These are phyloP conservation scores for Starmera stellimalicola DNA, from an alignment of 1,139 yeast genomes.

Conservation along the genomic window DNA sequence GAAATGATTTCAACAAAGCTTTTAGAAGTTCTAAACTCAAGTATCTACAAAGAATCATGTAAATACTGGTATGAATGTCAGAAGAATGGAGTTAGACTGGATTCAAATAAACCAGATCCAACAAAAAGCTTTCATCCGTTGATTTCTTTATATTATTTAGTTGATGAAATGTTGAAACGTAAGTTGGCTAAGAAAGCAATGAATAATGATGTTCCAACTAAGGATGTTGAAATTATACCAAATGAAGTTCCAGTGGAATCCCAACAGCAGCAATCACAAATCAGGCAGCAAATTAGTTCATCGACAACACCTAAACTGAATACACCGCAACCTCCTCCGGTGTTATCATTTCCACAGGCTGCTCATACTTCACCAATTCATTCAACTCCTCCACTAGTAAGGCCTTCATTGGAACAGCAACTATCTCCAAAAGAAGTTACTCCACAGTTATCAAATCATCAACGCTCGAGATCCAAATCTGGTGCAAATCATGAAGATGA, in stretches of 20 bases:
- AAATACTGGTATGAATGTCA: slow-evolving; percentile 42
- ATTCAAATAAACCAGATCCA: slow-evolving; percentile 35
- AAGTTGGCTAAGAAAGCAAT: slow-evolving; percentile 43
- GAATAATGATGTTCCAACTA: neutral
- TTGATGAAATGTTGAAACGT: slow-evolving; percentile 71
- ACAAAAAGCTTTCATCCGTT: slow-evolving; percentile 85
- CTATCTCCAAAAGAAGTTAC: slow-evolving; percentile 13
- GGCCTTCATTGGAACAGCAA: slow-evolving; percentile 15
- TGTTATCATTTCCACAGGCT: slow-evolving; percentile 51
- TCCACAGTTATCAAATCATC: slow-evolving; percentile 13
- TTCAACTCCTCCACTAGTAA: slow-evolving; percentile 13
- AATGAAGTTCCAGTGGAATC: slow-evolving; percentile 1
- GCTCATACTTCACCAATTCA: slow-evolving; percentile 51
- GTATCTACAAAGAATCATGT: slow-evolving; percentile 57
- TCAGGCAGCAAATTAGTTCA: too few relatives aligned
- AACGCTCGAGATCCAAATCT: slow-evolving; percentile 4
- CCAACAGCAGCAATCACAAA: slow-evolving; percentile 1
- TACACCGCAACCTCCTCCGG: slow-evolving; percentile 27
- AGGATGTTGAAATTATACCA: slow-evolving; percentile 9
- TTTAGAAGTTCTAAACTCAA: slow-evolving; percentile 49
- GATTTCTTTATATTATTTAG: slow-evolving; percentile 77
- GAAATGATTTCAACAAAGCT: slow-evolving; percentile 49
- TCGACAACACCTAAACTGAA: slow-evolving; percentile 1
- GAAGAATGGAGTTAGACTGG: slow-evolving; percentile 4
- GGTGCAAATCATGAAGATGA: slow-evolving; percentile 6